These are phyloP conservation scores for Lignosus rhinocerotis DNA, from an alignment of 1,284 basidiomycete species.

Conservation along the genomic window DNA sequence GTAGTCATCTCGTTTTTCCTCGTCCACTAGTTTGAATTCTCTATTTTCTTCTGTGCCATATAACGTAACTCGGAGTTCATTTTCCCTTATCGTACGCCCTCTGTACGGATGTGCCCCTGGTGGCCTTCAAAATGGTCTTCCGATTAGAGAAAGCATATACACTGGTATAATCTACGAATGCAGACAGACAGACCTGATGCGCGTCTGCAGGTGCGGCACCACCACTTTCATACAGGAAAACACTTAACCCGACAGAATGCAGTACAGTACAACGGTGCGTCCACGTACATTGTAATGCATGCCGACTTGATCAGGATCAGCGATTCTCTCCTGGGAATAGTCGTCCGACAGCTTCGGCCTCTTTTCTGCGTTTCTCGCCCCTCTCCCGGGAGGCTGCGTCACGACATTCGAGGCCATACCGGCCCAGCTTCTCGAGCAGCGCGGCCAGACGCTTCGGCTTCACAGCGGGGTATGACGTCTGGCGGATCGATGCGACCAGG, in stretches of 20 bases:
- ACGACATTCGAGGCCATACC: conserved; percentile 62
- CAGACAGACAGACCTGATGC: not conserved
- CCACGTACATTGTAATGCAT: not conserved
- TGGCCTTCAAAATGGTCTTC: conserved; percentile 27
- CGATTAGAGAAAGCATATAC: conserved; percentile 26
- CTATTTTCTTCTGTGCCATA: conserved; percentile 27
- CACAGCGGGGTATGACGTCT: conserved; percentile 71
- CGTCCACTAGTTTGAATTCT: conserved; percentile 15
- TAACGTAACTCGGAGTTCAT: conserved; percentile 28
- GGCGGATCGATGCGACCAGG: conserved; percentile 72
- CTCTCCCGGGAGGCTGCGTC: conserved; percentile 58
- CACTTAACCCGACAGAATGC: not conserved
- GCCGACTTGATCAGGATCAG: conserved; percentile 6
- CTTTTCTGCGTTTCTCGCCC: conserved; percentile 72
- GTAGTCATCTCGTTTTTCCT: conserved; percentile 23
- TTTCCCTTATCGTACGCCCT: conserved; percentile 19
- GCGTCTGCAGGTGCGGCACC: no score
- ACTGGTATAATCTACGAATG: conserved; percentile 23
- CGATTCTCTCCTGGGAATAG: conserved; percentile 67
- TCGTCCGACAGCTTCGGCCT: conserved; percentile 77
- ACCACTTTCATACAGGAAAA: conserved; percentile 1
- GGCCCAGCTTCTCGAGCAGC: conserved; percentile 80
- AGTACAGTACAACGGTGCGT: not conserved
- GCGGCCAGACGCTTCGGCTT: conserved; percentile 76
- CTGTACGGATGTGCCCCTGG: conserved; percentile 21